Percentiles rank a stretch among this genome's conserved stretches.
Evolutionary conservation across 441 rosid species (phyloP).

Genomic region (Theobroma grandiflorum): DNA sequence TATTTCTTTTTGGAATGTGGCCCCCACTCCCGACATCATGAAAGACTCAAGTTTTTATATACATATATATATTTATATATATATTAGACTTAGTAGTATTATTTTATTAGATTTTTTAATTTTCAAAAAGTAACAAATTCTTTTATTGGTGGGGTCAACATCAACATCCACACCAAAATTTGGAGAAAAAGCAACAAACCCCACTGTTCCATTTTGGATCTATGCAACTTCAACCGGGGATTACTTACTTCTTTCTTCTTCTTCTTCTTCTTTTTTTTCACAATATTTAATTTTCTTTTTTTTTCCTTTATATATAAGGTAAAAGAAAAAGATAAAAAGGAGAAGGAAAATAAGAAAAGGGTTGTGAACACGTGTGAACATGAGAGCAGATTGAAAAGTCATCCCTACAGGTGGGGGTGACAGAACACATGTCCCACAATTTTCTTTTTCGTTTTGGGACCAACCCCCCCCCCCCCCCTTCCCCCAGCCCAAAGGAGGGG

Average conservation of each 20-base stretch:
- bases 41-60: not conserved
- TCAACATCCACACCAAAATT: slow-evolving; percentile 13
- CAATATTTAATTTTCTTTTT: not conserved
- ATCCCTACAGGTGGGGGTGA: not conserved
- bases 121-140: not conserved
- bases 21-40: not conserved
- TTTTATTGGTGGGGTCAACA: slow-evolving; percentile 19
- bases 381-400: not conserved
- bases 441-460: not conserved
- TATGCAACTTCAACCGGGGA: not conserved
- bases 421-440: slow-evolving; percentile 7
- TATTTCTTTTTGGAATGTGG: not conserved
- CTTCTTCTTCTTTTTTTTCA: not conserved
- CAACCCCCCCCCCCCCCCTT: too few relatives aligned
- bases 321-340: not conserved
- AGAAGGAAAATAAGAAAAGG: not conserved
- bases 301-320: not conserved
- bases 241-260: not conserved
- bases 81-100: not conserved
- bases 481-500: not conserved
- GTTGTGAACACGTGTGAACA: slow-evolving; percentile 13
- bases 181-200: not conserved
- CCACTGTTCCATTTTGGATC: not conserved
- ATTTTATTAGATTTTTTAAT: not conserved
- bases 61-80: too few relatives aligned